Base-by-base conservation (phyloP, 805 yeast genomes). In the Lachancea mirantina region DNA sequence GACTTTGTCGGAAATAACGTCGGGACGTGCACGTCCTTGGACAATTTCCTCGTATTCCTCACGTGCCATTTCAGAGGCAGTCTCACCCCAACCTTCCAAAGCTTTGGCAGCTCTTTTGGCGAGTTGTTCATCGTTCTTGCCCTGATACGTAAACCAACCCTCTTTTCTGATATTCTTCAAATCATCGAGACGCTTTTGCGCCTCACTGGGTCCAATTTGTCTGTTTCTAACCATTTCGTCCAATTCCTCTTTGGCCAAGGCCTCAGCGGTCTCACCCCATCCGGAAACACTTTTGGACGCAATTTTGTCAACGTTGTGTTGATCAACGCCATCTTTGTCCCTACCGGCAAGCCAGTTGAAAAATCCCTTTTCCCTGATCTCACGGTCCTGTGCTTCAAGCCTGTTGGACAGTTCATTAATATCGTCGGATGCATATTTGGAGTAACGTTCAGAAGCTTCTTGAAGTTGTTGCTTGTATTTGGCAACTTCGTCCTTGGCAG, bases 21-120 rank as follows among this genome's bases (percentile, higher is more conserved):
- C 55, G 11, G 65, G 62, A 51, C 58, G 56, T 19, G 51, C 50
- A n/a, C 34, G 11, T 4, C 65, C 53, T 3, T 41, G 40, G n/a
- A n/a, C n/a, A 16, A 59, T 33, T 30, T 62, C 67, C 9, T 52
- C 51, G 32, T 57, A 50, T 40, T 66, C 67, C 15, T 69, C 74
- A 10, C 52, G 49, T 1, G 74, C 65, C 37, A 65, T 58, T 20
- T 53, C 59, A 8, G 61, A 50, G 4, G 72, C 74, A 28, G 54
- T 47, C 29, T 64, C 67, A 13, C 73, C 72, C 70, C 71, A 67
- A 3, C 72, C 73, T 33, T 61, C 54, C 7, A 65, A 50, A 0
- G 68, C 55, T 17, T 48, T 50, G 16, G 55, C 54, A 1, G 70
- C 55, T 4, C 43, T 42, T 24, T 52, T 45, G 2, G 67, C 66